These are phyloP conservation scores for Kluyveromyces sp. DNA, from an alignment of 1,139 yeast species.

Conservation along the genomic window DNA sequence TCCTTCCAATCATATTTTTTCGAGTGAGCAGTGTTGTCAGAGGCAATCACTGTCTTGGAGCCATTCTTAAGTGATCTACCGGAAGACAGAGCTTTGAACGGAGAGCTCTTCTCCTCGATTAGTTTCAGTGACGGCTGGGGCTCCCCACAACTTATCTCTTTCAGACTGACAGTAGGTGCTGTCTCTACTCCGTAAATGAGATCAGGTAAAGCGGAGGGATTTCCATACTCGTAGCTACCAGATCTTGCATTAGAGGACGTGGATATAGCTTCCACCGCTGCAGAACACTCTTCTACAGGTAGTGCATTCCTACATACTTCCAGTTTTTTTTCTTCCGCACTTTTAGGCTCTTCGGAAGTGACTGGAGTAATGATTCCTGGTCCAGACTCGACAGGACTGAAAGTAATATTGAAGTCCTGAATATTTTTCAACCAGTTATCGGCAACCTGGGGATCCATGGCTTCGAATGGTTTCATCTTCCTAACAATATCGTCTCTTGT, in stretches of 20 bases:
- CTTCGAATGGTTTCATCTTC: conserved; percentile 8
- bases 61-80: conserved; percentile 2
- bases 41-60: background rate
- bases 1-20: background rate
- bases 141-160: background rate
- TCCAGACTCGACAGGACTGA: conserved; percentile 3
- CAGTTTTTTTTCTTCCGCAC: background rate
- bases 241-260: background rate
- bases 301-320: background rate
- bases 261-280: background rate
- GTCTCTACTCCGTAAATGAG: conserved; percentile 2
- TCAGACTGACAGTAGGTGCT: background rate
- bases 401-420: conserved; percentile 1
- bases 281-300: background rate
- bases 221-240: conserved; percentile 1
- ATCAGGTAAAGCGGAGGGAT: conserved; percentile 5
- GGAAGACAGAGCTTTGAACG: background rate
- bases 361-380: background rate
- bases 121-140: background rate
- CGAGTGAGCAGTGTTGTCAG: background rate
- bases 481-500: conserved; percentile 6
- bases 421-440: conserved; percentile 4
- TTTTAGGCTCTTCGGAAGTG: background rate
- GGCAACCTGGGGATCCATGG: conserved; percentile 1
- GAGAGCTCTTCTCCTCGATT: background rate